Base-by-base conservation (phyloP, 179 eudicot genomes). In the Nepenthes alata region DNA sequence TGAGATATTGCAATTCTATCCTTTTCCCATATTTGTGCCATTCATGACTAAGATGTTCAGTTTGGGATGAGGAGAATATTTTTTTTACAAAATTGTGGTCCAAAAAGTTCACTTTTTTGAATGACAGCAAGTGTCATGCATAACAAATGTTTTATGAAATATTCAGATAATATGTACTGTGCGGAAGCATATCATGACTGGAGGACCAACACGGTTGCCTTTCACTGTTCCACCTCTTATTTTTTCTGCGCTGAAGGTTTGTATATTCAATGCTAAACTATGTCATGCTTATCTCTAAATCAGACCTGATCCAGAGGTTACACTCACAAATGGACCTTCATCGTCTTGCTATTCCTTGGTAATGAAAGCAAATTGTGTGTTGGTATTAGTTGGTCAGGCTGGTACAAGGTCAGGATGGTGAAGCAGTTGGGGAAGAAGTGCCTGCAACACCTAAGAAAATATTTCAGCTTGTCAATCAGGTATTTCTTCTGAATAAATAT, bases 161-260 rank as follows among this genome's bases (percentile, higher is more conserved):
- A 16, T 37, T n/a, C 61, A 65, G 98, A 90, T 93, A 65, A 82
- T 93, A 75, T 79, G 78, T 72, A 85, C 86, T 35, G 96, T 93
- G 72, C 76, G 80, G 80, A 82, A 80, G 66, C 95, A 93, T 77
- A 85, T 93, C 60, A 75, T 77, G 83, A 70, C 74, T 68, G 98
- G 98, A 75, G 98, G 98, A 60, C 88, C 90, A n/a, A 83, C 70
- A 65, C 81, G 98, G 51, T 77, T 93, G 53, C 91, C 98, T 66
- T 90, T 86, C 72, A 89, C 97, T 68, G 79, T 90, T 66, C 95
- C 98, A 48, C 87, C 98, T 53, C 83, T 90, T 49, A 83, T 83
- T 45, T 85, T 87, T 66, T 85, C 85, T 67, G 75, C 95, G 47
- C 93, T 93, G 25, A 83, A 93, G 98, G 98, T 93, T 71, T 62